Evolutionary conservation across 148 eudicot species (phyloP), one percentile per base, ranked within the genome.

Genomic region (Rhododendron henanense): DNA sequence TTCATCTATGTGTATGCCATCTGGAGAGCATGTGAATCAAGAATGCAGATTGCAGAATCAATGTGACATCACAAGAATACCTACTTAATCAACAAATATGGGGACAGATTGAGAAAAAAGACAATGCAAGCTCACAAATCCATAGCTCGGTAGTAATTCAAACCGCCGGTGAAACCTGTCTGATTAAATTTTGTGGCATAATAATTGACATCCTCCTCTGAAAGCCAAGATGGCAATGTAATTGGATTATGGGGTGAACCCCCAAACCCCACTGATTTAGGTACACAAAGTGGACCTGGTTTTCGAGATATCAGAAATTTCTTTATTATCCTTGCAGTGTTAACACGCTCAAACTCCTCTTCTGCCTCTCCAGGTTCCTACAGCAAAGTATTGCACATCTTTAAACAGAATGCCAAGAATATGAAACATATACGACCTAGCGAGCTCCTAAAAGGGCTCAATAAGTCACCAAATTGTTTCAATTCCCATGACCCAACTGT

Each of bases 91-190:
- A 77, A 33, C 23, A 37, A 81, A 82, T 7, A 33, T 39, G 28
- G 13, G 16, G 44, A 16, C 14, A 39, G 16, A 63, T 15, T 3
- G 8, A 48, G 28, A 16, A 84, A 71, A n/a, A 31, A 48, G 53
- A 69, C 18, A 69, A 85, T 16, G 74, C 1, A 15, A 74, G 84
- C 97, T 55, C 88, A 94, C 96, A 93, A 44, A 77, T 93, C 90
- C 82, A 95, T 21, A 77, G 91, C 94, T 73, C 96, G 93, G 53
- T 95, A 95, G 75, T 94, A 95, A 86, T 93, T 94, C 28, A 94
- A 81, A 50, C 96, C 95, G 31, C 96, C 94, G 0, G 95, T 93
- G 86, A 93, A 92, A 79, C 96, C 95, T 13, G 75, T 89, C 37
- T 85, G 88, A 19, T 84, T 37, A 84, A 89, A 94, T 75, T 92